Evolutionary conservation across 2,329 filamentous ascomycete genomes (phyloP), one percentile per base, ranked within the genome.

Genomic region (Sphaerulina musiva): DNA sequence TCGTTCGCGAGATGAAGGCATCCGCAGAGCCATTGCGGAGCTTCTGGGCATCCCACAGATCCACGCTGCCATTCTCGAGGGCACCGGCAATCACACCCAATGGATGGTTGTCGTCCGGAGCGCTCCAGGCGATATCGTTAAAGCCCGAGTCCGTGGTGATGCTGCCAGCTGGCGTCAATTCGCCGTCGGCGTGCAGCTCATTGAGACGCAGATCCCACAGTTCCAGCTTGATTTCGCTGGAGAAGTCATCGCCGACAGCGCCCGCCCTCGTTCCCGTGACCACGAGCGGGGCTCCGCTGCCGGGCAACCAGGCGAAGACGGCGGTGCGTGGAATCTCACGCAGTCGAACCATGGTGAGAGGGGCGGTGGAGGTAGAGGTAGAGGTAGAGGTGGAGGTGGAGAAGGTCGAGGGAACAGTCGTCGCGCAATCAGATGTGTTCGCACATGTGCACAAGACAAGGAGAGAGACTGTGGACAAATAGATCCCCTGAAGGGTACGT

Each of bases 301-400:
- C 87, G 26, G 91, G 87, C 64, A 89, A 95, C 92, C 93, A 98
- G 69, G 93, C 89, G 73, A 98, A 98, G 67, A 92, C 87, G 73
- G 92, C 93, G 68, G 93, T 98, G 75, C 93, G 84, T 72, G 90
- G 88, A 69, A 98, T 95, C 78, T 97, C 91, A 79, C 92, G 84
- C 74, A 97, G 80, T 76, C 90, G 88, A 74, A 96, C 92, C 93
- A 98, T 98, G 73, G 58, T 48, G 54, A 44, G 20, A 26, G 51
- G 32, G 34, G 34, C 5, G 34, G 44, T n/a, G 44, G 9, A 12
- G 44, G 20, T 9, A 23, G 50, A 14, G n/a, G 43, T 23, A 26
- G 26, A 42, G 34, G 29, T 51, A 40, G 14, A 7, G 20, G 23
- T 43, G 39, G 42, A 6, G 12, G 41, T 29, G 42, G 41, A 36